Evolutionary conservation across 805 yeast genomes (phyloP).

Genomic region (Kuraishia piskuri): DNA sequence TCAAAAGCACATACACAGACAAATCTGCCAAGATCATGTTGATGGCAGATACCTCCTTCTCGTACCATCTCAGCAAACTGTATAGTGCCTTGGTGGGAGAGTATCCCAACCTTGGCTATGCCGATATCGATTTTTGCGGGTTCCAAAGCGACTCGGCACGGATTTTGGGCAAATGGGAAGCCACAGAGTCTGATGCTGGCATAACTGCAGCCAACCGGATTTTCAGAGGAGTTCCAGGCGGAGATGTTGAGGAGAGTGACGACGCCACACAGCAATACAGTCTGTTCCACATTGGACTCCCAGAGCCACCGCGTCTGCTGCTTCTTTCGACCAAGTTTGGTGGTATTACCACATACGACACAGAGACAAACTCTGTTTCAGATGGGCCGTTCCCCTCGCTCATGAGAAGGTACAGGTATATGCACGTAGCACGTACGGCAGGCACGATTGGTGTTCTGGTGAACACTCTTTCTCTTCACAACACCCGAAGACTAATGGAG

Average conservation of each 20-base stretch:
- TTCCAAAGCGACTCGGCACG: constrained; percentile 9
- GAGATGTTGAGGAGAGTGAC: constrained; percentile 12
- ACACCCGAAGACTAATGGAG: constrained; percentile 61
- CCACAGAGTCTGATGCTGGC: not conserved
- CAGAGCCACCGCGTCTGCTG: constrained; percentile 73
- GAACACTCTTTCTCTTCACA: constrained; percentile 76
- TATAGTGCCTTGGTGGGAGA: constrained; percentile 22
- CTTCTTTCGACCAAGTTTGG: constrained; percentile 66
- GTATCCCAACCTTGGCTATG: constrained; percentile 27
- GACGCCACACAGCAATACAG: constrained; percentile 34
- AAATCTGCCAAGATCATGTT: constrained; percentile 38
- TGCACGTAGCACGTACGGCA: constrained; percentile 86
- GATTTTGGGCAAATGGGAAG: not conserved
- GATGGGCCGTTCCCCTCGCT: constrained; percentile 71
- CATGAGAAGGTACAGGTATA: constrained; percentile 74
- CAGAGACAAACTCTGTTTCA: constrained; percentile 21
- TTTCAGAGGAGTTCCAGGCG: constrained; percentile 17
- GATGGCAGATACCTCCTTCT: constrained; percentile 71
- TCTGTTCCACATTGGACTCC: constrained; percentile 63
- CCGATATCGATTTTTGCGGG: constrained; percentile 26
- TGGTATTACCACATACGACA: constrained; percentile 42
- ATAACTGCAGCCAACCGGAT: constrained; percentile 22
- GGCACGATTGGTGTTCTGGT: constrained; percentile 88
- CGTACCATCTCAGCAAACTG: constrained; percentile 33
- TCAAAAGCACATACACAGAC: constrained; percentile 34